Base-by-base conservation (phyloP, 1,139 yeast genomes). In the Arxiozyma telluris region DNA sequence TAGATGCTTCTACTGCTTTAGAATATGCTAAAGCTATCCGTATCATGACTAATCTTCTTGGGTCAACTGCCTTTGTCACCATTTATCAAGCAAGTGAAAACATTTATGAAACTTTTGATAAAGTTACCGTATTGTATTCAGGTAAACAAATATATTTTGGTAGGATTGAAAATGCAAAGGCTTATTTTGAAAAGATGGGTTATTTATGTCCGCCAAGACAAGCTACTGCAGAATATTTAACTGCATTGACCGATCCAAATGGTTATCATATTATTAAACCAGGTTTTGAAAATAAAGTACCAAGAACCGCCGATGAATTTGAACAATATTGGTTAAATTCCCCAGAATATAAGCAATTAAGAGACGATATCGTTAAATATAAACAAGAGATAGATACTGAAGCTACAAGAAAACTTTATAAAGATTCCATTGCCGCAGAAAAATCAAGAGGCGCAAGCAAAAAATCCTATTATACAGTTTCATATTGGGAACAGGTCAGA, bases 281-380 rank as follows among this genome's bases (percentile, higher is more conserved):
- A 6, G 86, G 86, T 1, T 78, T 58, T 59, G 94, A 86, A 64
- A 61, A 73, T 53, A 74, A 70, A 55, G 90, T 83, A 34, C 96
- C 96, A 41, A 73, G 78, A 57, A 82, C 87, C 4, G 79, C 91
- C 1, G 76, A 73, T 50, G 94, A 87, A 63, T 87, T 87, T 63
- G 85, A 82, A 58, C 70, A 69, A 2, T 76, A 76, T 63, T 87
- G 94, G 94, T 72, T 72, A 56, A 69, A 73, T n/a, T 83, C 91
- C 1, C 73, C 75, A 1, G 80, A 82, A 53, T 81, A 75, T 62
- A 59, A 67, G 12, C 65, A 66, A 63, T 49, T 59, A 71, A 76
- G 44, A 41, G 71, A 70, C 22, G 82, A 81, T 47, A 81, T 82
- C 61, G 75, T 72, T 52, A 57, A 59, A 1, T 76, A 75, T 60